phyloP scores from a whole-genome alignment of 306 rosid genomes.

The Boehmeria nivea region DNA sequence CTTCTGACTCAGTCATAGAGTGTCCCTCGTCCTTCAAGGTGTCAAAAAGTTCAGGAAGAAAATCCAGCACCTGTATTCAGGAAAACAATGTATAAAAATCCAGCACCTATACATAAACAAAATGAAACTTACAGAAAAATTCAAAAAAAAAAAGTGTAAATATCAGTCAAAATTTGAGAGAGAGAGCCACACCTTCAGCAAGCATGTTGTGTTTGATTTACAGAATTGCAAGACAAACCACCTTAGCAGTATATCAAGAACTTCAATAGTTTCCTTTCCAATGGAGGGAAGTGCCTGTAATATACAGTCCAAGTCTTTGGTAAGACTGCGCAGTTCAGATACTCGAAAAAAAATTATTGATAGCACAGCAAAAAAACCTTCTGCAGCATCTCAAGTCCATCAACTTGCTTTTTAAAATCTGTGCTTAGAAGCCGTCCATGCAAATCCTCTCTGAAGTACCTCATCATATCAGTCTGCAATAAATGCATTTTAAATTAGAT shows the following conservation, averaged over 20 bases:
- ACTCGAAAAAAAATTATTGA: conserved; percentile 2
- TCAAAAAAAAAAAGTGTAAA: neutral
- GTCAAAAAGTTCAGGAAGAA: conserved; percentile 84
- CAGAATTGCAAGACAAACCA: conserved; percentile 97
- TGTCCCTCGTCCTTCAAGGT: conserved; percentile 76
- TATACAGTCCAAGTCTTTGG: conserved; percentile 15
- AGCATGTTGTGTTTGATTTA: conserved; percentile 96
- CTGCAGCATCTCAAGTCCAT: conserved; percentile 91
- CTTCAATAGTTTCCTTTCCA: conserved; percentile 78
- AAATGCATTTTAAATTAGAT: conserved; percentile 16
- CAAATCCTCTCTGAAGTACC: conserved; percentile 92
- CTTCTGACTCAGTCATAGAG: conserved; percentile 81
- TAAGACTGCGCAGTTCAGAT: conserved; percentile 5
- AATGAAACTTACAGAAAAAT: neutral
- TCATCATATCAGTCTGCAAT: conserved; percentile 86
- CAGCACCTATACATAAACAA: conserved; percentile 51
- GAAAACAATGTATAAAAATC: conserved; percentile 43
- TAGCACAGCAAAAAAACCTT: conserved; percentile 44
- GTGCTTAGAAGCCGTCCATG: conserved; percentile 86
- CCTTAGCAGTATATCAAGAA: conserved; percentile 83
- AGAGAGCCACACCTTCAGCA: conserved; percentile 58
- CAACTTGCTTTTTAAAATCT: conserved; percentile 96
- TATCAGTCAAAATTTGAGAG: too few relatives aligned
- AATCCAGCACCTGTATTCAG: conserved; percentile 79
- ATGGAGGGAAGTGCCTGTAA: conserved; percentile 83